Conservation (phyloP, 805 yeast species). For the Candida gorgasii region DNA sequence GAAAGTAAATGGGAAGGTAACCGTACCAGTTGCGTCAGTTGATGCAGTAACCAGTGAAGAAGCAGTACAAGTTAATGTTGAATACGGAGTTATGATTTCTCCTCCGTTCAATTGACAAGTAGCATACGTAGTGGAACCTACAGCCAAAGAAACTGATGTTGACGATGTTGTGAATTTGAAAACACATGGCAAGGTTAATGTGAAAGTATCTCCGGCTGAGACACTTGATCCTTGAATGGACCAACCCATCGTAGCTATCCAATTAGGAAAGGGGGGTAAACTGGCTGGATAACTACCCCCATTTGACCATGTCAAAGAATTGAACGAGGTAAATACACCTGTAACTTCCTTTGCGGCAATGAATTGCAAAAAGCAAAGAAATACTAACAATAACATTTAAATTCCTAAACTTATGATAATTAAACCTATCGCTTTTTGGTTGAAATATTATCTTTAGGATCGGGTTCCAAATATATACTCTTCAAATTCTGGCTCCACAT, state of each 20-base stretch:
- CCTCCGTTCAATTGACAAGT: conserved; percentile 23
- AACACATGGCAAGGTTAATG: conserved; percentile 27
- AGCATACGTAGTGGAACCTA: conserved; percentile 19
- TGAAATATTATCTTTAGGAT: not conserved
- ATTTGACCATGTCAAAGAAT: conserved; percentile 4
- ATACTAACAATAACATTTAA: conserved; percentile 2
- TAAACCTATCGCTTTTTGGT: too few species aligned
- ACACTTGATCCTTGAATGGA: conserved; percentile 16
- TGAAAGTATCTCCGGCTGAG: conserved; percentile 28
- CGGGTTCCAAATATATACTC: too few species aligned
- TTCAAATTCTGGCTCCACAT: too few species aligned
- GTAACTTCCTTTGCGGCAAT: conserved; percentile 11
- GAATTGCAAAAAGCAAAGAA: conserved; percentile 3
- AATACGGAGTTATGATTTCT: conserved; percentile 16
- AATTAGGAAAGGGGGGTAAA: conserved; percentile 8
- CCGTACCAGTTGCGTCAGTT: conserved; percentile 20
- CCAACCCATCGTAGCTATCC: conserved; percentile 26
- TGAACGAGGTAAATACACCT: conserved; percentile 14
- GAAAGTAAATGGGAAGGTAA: conserved; percentile 24
- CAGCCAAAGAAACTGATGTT: conserved; percentile 16
- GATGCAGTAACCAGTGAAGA: conserved; percentile 13
- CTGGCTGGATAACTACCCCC: conserved; percentile 2
- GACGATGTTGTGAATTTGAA: conserved; percentile 20
- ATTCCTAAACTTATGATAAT: not conserved
- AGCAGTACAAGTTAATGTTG: conserved; percentile 21